These are phyloP conservation scores for Alliaria petiolata DNA, from an alignment of 345 rosid species.

Conservation along the genomic window DNA sequence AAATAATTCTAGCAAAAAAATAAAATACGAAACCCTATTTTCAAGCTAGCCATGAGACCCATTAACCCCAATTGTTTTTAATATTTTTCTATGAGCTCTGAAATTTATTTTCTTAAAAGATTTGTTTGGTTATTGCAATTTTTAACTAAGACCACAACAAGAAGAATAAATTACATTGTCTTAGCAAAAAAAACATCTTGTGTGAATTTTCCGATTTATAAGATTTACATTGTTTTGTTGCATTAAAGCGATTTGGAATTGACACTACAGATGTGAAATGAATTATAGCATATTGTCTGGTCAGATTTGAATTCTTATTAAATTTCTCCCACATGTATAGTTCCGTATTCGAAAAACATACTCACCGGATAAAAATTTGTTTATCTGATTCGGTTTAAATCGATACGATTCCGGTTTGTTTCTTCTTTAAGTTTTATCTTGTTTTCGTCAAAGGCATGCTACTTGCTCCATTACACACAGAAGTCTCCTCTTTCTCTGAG, in stretches of 20 bases:
- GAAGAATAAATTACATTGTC: too few species aligned
- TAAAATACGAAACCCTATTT: neutral
- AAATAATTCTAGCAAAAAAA: neutral
- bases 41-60: neutral
- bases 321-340: neutral
- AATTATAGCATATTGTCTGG: neutral
- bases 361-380: neutral
- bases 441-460: neutral
- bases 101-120: neutral
- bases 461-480: neutral
- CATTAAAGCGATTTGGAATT: neutral
- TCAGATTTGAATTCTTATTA: neutral
- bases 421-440: slow-evolving; percentile 4
- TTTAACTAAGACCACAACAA: too few species aligned
- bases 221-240: neutral
- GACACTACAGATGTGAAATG: neutral
- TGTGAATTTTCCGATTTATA: too few species aligned
- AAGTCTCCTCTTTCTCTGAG: neutral
- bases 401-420: slow-evolving; percentile 8
- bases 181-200: too few species aligned
- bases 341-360: neutral
- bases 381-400: neutral
- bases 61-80: too few species aligned
- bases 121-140: too few species aligned
- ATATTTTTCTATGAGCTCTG: neutral